phyloP scores from a whole-genome alignment of 306 rosid genomes.

The Trifolium subterraneum region DNA sequence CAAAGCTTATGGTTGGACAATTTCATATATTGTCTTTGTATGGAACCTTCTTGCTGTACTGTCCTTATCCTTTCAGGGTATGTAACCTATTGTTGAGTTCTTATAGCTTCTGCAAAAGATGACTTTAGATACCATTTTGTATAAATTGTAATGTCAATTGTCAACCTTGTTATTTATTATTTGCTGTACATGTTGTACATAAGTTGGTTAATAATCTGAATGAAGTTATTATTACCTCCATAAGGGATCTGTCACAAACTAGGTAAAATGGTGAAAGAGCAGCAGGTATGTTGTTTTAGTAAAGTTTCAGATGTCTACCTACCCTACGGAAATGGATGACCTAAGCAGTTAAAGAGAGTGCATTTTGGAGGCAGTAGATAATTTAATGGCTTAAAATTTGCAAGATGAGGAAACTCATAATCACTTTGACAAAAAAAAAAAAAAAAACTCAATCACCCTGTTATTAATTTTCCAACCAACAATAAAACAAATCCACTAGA shows the following conservation, averaged over 20 bases:
- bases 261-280: neutral
- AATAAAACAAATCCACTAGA: no score
- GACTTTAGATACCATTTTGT: conserved; percentile 6
- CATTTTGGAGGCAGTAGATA: neutral
- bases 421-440: no score
- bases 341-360: neutral
- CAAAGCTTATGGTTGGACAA: neutral
- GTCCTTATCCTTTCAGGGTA: neutral
- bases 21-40: neutral
- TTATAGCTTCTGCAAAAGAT: neutral
- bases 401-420: no score
- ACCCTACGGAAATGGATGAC: neutral
- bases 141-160: neutral
- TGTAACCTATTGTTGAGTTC: neutral
- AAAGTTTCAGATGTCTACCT: conserved; percentile 13
- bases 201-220: conserved; percentile 2
- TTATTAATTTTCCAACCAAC: no score
- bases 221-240: neutral
- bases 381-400: no score
- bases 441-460: no score
- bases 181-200: neutral
- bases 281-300: conserved; percentile 17
- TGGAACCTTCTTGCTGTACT: neutral
- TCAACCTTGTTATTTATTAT: neutral
- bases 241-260: conserved; percentile 2